Percentiles rank a stretch among this genome's conserved stretches.
phyloP scores from a whole-genome alignment of 2,329 filamentous ascomycete species.

The Paracoccidioides brasiliensis region DNA sequence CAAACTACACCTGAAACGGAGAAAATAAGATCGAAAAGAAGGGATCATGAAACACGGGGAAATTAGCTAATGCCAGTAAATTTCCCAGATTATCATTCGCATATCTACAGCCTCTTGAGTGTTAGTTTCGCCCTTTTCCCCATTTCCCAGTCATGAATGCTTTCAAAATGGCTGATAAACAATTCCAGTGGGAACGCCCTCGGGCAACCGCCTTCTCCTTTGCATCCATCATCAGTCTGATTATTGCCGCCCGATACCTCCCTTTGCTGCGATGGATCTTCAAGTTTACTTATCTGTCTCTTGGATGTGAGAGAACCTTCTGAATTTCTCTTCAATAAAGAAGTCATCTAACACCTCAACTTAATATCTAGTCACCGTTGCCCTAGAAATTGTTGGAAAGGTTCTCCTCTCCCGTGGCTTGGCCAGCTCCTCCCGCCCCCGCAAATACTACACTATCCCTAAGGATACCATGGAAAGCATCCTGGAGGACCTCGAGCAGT shows the following conservation, averaged over 20 bases:
- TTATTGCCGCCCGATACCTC: slow-evolving; percentile 51
- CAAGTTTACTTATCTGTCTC: slow-evolving; percentile 45
- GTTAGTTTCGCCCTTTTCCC: slow-evolving; percentile 25
- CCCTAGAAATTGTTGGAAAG: slow-evolving; percentile 45
- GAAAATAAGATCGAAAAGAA: neutral
- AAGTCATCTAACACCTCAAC: slow-evolving; percentile 2
- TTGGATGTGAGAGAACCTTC: slow-evolving; percentile 39
- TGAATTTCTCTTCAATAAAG: neutral
- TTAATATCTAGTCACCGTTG: slow-evolving; percentile 37
- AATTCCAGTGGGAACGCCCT: slow-evolving; percentile 48
- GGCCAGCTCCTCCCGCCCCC: slow-evolving; percentile 47
- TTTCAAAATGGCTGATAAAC: neutral
- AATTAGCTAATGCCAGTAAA: neutral
- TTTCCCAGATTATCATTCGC: slow-evolving; percentile 48
- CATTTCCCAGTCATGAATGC: neutral
- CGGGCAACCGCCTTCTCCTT: slow-evolving; percentile 51
- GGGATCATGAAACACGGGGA: neutral
- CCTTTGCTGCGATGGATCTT: slow-evolving; percentile 49
- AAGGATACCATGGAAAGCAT: slow-evolving; percentile 50
- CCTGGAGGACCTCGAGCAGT: slow-evolving; percentile 49
- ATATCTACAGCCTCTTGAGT: slow-evolving; percentile 53
- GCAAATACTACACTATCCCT: slow-evolving; percentile 52
- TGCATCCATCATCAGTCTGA: slow-evolving; percentile 42
- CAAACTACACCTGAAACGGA: too few relatives aligned
- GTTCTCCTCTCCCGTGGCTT: slow-evolving; percentile 45